Percentiles rank a stretch among this genome's conserved stretches.
phyloP scores from a whole-genome alignment of 2,329 filamentous ascomycete genomes.

The Juglanconis sp. region DNA sequence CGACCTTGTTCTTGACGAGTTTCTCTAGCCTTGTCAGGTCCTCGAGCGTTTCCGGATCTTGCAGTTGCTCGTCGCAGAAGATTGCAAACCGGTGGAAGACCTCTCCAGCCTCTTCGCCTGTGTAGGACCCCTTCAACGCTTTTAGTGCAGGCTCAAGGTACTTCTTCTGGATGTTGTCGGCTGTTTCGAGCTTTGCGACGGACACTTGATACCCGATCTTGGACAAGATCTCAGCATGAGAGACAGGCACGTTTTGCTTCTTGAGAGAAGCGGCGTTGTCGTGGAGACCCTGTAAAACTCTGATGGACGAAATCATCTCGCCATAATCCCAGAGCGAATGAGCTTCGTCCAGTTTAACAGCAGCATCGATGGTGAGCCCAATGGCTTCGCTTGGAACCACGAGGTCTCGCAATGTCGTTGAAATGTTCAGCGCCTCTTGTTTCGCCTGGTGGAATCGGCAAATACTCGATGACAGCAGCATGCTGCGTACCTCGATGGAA shows the following conservation, averaged over 20 bases:
- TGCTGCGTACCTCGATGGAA: constrained; percentile 71
- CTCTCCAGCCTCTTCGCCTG: constrained; percentile 73
- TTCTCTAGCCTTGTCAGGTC: constrained; percentile 79
- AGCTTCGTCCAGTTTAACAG: constrained; percentile 77
- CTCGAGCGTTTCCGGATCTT: constrained; percentile 79
- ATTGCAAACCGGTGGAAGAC: constrained; percentile 94
- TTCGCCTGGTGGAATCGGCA: constrained; percentile 76
- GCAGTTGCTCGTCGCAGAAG: constrained; percentile 92
- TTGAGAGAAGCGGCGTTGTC: constrained; percentile 54
- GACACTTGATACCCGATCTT: constrained; percentile 87
- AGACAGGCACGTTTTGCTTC: constrained; percentile 69
- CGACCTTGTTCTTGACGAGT: constrained; percentile 74
- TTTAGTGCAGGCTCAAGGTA: constrained; percentile 83
- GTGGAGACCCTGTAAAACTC: constrained; percentile 76
- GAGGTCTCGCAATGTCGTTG: constrained; percentile 77
- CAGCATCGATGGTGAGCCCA: constrained; percentile 74
- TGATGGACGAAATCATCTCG: constrained; percentile 83
- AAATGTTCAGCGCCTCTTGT: constrained; percentile 83
- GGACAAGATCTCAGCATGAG: constrained; percentile 75
- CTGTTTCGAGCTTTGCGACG: constrained; percentile 84
- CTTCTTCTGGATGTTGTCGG: constrained; percentile 81
- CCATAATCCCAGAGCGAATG: constrained; percentile 93
- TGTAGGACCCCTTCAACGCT: constrained; percentile 67
- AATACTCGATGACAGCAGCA: constrained; percentile 71
- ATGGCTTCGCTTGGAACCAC: constrained; percentile 65